Conservation (phyloP, 306 rosid species). For the Prunus mongolica region DNA sequence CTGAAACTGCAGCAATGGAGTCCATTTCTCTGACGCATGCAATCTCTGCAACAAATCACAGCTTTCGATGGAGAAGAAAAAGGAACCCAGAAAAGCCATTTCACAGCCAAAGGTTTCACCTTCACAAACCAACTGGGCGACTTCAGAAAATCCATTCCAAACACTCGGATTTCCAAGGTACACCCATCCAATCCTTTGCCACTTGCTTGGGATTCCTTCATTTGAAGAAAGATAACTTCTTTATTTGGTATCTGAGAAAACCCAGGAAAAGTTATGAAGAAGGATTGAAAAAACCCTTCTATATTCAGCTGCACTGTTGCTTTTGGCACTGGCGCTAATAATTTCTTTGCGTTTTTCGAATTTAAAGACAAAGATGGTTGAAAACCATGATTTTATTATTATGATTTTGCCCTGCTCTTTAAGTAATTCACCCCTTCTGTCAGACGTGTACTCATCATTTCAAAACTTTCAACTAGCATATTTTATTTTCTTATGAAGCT, state of each 20-base stretch:
- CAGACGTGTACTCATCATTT: background rate
- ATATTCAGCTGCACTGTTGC: background rate
- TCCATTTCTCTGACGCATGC: slow-evolving; percentile 32
- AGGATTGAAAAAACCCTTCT: background rate
- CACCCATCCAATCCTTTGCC: background rate
- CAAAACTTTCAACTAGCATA: background rate
- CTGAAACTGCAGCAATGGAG: slow-evolving; percentile 36
- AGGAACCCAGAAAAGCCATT: slow-evolving; percentile 1
- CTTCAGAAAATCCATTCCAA: slow-evolving; percentile 31
- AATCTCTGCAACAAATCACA: slow-evolving; percentile 26
- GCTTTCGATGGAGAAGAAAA: slow-evolving; percentile 8
- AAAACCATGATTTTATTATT: background rate
- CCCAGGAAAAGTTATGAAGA: background rate
- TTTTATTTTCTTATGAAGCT: background rate
- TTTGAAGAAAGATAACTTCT: background rate
- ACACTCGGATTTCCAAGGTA: slow-evolving; percentile 53
- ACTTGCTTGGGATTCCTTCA: background rate
- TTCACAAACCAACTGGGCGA: slow-evolving; percentile 10
- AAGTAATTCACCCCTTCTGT: no score
- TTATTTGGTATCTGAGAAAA: background rate
- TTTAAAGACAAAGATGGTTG: background rate
- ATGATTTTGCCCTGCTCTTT: background rate
- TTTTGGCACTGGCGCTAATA: background rate
- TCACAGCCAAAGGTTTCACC: slow-evolving; percentile 11
- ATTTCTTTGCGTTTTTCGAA: background rate